Evolutionary conservation across 768 basidiomycete species (phyloP).

Genomic region (Tricholoma terreum): DNA sequence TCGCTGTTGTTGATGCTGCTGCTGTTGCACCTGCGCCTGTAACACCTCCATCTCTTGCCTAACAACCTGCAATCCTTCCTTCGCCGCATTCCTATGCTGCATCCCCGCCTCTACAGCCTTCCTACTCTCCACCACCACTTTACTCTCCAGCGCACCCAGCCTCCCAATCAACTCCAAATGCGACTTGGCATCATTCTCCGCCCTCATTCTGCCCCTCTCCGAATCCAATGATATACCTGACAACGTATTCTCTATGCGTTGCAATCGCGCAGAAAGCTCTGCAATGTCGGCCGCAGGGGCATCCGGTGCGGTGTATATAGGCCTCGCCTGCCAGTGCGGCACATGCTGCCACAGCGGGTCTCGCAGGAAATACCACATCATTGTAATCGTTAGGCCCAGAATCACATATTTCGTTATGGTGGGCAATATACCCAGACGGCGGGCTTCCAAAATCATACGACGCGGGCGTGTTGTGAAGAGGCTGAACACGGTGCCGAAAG

Average conservation of each 20-base stretch:
- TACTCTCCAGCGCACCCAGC: constrained; percentile 55
- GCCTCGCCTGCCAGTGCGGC: constrained; percentile 28
- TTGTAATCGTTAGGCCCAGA: constrained; percentile 40
- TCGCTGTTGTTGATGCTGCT: constrained; percentile 17
- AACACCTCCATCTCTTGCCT: constrained; percentile 55
- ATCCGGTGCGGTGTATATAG: constrained; percentile 51
- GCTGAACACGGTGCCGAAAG: constrained; percentile 44
- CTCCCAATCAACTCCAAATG: constrained; percentile 52
- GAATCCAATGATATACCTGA: constrained; percentile 56
- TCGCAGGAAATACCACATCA: constrained; percentile 42
- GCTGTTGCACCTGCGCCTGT: constrained; percentile 38
- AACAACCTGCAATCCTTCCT: constrained; percentile 45
- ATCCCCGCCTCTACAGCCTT: constrained; percentile 53
- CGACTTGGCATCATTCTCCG: constrained; percentile 50
- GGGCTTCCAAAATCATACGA: constrained; percentile 22
- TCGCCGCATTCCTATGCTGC: constrained; percentile 41
- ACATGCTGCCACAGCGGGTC: constrained; percentile 31
- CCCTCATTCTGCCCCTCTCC: constrained; percentile 46
- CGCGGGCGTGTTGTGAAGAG: constrained; percentile 34
- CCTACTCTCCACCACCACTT: constrained; percentile 35
- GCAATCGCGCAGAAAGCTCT: constrained; percentile 61
- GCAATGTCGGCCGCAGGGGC: constrained; percentile 62
- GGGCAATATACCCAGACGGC: background rate
- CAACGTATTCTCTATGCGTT: constrained; percentile 60
- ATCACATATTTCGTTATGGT: constrained; percentile 39